Evolutionary conservation across 768 basidiomycete genomes (phyloP), one percentile per base, ranked within the genome.

Genomic region (Coprinopsis cinerea): DNA sequence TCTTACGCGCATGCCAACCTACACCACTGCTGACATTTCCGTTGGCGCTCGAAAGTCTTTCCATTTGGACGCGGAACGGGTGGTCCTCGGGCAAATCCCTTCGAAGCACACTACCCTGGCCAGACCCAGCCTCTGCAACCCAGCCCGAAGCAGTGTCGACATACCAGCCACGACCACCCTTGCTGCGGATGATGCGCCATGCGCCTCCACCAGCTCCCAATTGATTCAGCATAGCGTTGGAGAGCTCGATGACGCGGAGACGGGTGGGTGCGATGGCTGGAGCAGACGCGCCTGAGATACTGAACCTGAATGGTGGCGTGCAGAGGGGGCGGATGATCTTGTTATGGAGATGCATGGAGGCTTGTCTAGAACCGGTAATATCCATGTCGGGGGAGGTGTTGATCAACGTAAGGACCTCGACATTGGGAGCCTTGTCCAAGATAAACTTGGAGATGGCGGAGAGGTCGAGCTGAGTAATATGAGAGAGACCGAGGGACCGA

Each of bases 1-100:
- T 92, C 70, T 99, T 99, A 51, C 94, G 71, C 18, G 89, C 83
- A 67, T 96, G 92, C 93, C 94, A 98, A 0, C 95, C 95, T 4
- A 95, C 80, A 2, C 86, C 88, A 59, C 86, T 90, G 62, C 77
- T 86, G n/a, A 95, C 91, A 59, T 90, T 89, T 7, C 92, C 91
- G 55, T 90, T 88, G 3, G 88, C 83, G 50, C 83, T 75, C 9
- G 89, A 82, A 18, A 96, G 69, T 46, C 77, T 74, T 55, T 81
- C 78, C 62, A 95, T 72, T 61, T 88, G 87, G 23, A 66, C 61
- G 44, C 93, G 71, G 65, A 86, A 78, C 2, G 84, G 81, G 64
- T 95, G 86, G 2, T 70, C 72, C 14, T 62, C 60, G 4, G 71
- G 65, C 7, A 92, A 65, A 57, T 84, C 82, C 30, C 89, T 68